A percentile compares a stretch with the other conserved stretches of the same genome.
These are phyloP conservation scores for Mucor indicus DNA, from an alignment of 371 early-diverging fungal species.

Conservation along the genomic window DNA sequence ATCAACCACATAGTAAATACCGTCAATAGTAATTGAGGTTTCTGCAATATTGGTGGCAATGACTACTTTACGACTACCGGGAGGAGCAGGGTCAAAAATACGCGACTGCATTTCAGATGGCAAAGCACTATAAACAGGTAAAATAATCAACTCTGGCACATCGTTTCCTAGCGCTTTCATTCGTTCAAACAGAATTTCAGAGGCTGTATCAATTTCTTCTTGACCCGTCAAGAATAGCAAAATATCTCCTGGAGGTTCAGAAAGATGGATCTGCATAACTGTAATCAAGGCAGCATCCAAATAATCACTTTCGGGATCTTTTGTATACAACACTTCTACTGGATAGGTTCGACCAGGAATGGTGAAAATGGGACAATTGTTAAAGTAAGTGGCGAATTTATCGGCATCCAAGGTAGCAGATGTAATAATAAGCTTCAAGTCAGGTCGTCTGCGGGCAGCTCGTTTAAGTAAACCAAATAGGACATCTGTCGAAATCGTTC, in stretches of 20 bases:
- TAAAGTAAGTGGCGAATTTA: constrained; percentile 88
- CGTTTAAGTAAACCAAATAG: constrained; percentile 95
- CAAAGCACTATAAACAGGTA: constrained; percentile 94
- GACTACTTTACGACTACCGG: constrained; percentile 91
- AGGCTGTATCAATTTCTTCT: constrained; percentile 95
- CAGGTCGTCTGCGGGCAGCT: constrained; percentile 78
- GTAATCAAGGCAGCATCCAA: constrained; percentile 91
- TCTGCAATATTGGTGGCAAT: constrained; percentile 99
- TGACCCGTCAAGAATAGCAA: constrained; percentile 98
- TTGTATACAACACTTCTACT: constrained; percentile 92
- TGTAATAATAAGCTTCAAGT: constrained; percentile 93
- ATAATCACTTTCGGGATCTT: constrained; percentile 94
- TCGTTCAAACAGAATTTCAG: constrained; percentile 89
- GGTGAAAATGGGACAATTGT: constrained; percentile 92
- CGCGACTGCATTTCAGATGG: constrained; percentile 92
- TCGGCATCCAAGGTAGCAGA: constrained; percentile 98
- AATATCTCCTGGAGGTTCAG: constrained; percentile 95
- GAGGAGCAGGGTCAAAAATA: constrained; percentile 95
- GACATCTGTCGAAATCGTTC: constrained; percentile 96
- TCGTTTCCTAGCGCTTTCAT: constrained; percentile 95
- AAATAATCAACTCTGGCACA: constrained; percentile 89
- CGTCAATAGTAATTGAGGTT: constrained; percentile 99
- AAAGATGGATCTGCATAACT: constrained; percentile 95
- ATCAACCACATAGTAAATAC: constrained; percentile 97
- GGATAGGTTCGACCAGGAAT: constrained; percentile 97